Base-by-base conservation (phyloP, 139 green algal species). In the Zygnema cylindricum region DNA sequence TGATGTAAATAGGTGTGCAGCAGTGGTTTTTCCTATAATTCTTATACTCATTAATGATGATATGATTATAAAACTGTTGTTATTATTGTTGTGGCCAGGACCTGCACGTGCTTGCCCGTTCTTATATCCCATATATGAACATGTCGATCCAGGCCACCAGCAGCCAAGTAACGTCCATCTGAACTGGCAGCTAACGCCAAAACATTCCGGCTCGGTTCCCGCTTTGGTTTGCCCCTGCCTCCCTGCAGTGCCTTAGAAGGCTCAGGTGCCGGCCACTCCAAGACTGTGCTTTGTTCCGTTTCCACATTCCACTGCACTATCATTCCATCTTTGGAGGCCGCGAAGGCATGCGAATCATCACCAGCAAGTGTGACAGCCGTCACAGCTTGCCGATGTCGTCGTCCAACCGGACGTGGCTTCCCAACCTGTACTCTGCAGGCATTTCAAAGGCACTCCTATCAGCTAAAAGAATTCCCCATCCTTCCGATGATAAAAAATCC, bases 81-180 rank as follows among this genome's bases (percentile, higher is more conserved):
- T n/a, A n/a, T n/a, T n/a, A n/a, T n/a, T n/a, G n/a, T n/a, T n/a
- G n/a, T 49, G 71, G 71, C 71, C 38, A 43, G 42, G 40, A 85
- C 77, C 77, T 87, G 43, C 30, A 94, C 35, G 57, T 91, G 79
- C 57, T 81, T 84, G 85, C 54, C 91, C 25, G 87, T 90, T 55
- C 86, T 88, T 0, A 90, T 91, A 54, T 98, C 96, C 93, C 95
- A 98, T 35, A 98, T 84, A 82, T 98, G 95, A 75, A 98, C 93
- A n/a, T 89, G 90, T 0, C 84, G 77, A 93, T 98, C 96, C 1
- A 94, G 94, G 1, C 97, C 97, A 0, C 94, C 97, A 1, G 94
- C 94, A 1, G 94, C 96, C 36, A 99, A 86, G 57, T 95, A 96
- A 40, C 86, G 90, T 1, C 91, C 91, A 88, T 97, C 95, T 49